These are phyloP conservation scores for Protoeuglena noctilucae DNA, from an alignment of 139 green algal genomes.

Conservation along the genomic window DNA sequence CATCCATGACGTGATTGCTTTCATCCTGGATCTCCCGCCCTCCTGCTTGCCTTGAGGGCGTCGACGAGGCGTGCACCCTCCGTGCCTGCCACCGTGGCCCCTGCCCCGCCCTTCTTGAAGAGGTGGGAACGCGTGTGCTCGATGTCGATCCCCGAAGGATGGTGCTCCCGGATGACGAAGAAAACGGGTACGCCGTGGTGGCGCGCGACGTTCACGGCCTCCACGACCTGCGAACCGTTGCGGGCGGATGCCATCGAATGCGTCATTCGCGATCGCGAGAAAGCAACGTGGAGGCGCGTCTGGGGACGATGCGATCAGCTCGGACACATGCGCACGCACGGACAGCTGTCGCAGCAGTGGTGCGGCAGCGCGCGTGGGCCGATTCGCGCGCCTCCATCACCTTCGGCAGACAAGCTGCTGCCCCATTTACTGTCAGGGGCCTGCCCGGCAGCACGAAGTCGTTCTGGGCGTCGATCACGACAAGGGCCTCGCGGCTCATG, in stretches of 20 bases:
- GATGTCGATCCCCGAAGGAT: conserved; percentile 30
- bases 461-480: conserved; percentile 21
- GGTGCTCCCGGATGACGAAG: conserved; percentile 33
- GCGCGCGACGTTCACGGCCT: conserved; percentile 16
- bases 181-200: conserved; percentile 15
- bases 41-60: too few relatives aligned
- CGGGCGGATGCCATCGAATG: too few relatives aligned
- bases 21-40: too few relatives aligned
- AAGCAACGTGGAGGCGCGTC: too few relatives aligned
- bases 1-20: too few relatives aligned
- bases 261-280: too few relatives aligned
- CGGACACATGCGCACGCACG: too few relatives aligned
- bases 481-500: neutral
- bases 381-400: too few relatives aligned
- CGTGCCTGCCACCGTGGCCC: conserved; percentile 23
- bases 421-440: conserved; percentile 20
- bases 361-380: too few relatives aligned
- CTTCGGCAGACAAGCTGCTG: conserved; percentile 16
- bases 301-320: too few relatives aligned
- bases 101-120: conserved; percentile 7
- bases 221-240: neutral
- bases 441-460: conserved; percentile 27
- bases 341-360: too few relatives aligned
- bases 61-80: too few relatives aligned
- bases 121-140: conserved; percentile 31